Percentiles rank a stretch among this genome's conserved stretches.
These are phyloP conservation scores for Penicillium crustosum DNA, from an alignment of 2,329 filamentous ascomycete genomes.

Conservation along the genomic window DNA sequence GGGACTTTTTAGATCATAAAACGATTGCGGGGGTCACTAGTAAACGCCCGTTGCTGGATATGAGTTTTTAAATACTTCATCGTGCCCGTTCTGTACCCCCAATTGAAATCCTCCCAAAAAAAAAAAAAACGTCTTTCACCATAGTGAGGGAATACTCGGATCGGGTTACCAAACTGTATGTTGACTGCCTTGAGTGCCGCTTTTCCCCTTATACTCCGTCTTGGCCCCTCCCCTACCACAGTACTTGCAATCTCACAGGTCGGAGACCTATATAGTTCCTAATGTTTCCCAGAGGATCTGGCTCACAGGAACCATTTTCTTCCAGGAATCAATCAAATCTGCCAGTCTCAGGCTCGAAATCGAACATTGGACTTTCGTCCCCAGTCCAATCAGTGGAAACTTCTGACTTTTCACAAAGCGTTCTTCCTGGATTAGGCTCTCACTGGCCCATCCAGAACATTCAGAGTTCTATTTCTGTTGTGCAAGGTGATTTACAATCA, in stretches of 20 bases:
- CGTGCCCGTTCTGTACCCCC: constrained; percentile 18
- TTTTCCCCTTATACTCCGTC: constrained; percentile 11
- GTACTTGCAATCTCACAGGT: constrained; percentile 17
- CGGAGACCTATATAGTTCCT: constrained; percentile 20
- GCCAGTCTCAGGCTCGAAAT: constrained; percentile 12
- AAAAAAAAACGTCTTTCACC: constrained; percentile 12
- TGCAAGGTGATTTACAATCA: constrained; percentile 4
- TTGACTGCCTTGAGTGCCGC: constrained; percentile 8
- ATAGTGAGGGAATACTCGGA: constrained; percentile 1
- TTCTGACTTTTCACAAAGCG: constrained; percentile 15
- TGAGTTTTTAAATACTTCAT: constrained; percentile 14
- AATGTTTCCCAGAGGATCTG: constrained; percentile 20
- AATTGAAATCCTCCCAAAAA: background rate
- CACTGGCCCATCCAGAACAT: constrained; percentile 17
- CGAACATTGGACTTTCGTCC: constrained; percentile 3
- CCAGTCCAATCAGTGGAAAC: constrained; percentile 18
- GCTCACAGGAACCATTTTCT: constrained; percentile 22
- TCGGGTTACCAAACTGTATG: constrained; percentile 14
- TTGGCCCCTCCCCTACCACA: constrained; percentile 10
- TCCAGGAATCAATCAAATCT: constrained; percentile 17
- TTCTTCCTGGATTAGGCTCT: constrained; percentile 9
- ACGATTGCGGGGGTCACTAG: constrained; percentile 21
- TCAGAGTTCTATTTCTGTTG: constrained; percentile 8
- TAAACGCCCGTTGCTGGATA: constrained; percentile 1
- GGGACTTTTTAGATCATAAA: constrained; percentile 13